These are phyloP conservation scores for Dryas octopetala DNA, from an alignment of 306 rosid genomes.

Conservation along the genomic window DNA sequence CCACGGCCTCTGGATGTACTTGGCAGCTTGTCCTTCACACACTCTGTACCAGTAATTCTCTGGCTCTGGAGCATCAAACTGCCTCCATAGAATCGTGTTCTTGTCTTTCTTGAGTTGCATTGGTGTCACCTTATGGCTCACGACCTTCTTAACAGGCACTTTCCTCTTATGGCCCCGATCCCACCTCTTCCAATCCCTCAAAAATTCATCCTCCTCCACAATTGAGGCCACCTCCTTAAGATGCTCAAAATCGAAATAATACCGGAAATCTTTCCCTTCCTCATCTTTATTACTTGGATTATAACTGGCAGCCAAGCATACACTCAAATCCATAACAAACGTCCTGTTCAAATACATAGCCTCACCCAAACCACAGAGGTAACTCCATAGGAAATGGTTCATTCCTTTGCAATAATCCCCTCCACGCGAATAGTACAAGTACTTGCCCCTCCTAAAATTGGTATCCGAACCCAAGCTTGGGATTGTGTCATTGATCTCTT, in stretches of 20 bases:
- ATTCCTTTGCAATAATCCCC: constrained; percentile 98
- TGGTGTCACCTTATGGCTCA: constrained; percentile 67
- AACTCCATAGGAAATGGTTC: constrained; percentile 96
- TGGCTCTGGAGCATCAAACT: constrained; percentile 86
- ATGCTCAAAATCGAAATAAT: constrained; percentile 96
- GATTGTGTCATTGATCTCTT: constrained; percentile 89
- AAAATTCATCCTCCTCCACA: constrained; percentile 87
- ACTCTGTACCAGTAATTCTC: constrained; percentile 99
- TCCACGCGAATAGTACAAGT: constrained; percentile 92
- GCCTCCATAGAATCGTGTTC: constrained; percentile 72
- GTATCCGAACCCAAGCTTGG: constrained; percentile 74
- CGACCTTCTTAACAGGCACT: constrained; percentile 70
- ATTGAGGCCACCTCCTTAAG: constrained; percentile 77
- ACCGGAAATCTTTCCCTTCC: constrained; percentile 94
- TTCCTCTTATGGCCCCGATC: constrained; percentile 62
- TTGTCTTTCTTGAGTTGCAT: constrained; percentile 84
- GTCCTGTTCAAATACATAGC: constrained; percentile 93
- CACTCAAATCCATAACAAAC: constrained; percentile 90
- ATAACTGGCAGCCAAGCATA: constrained; percentile 69
- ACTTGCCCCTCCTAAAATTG: constrained; percentile 78
- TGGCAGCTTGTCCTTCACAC: constrained; percentile 89
- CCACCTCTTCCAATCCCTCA: constrained; percentile 91
- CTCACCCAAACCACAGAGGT: constrained; percentile 96
- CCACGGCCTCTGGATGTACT: constrained; percentile 90
- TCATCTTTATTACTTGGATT: constrained; percentile 72